Conservation (phyloP, 306 rosid species). For the Begonia masoniana region DNA sequence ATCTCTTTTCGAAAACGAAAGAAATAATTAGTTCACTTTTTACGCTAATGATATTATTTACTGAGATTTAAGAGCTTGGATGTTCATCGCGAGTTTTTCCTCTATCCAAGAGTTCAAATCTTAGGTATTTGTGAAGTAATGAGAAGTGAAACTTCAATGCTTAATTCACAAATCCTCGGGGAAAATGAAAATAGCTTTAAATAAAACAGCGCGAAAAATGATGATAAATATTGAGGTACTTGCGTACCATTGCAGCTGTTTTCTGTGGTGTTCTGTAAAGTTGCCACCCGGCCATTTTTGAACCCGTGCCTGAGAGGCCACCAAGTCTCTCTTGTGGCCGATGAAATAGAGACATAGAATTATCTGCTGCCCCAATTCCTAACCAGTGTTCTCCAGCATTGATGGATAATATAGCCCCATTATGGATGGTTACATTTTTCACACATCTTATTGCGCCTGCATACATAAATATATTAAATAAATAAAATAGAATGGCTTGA, state of each 20-base stretch:
- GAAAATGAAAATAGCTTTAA: no score
- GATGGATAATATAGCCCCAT: conserved; percentile 69
- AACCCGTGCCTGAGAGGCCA: conserved; percentile 58
- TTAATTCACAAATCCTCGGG: no score
- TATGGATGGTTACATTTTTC: conserved; percentile 83
- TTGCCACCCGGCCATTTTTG: conserved; percentile 93
- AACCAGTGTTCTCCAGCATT: conserved; percentile 97
- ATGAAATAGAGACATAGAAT: conserved; percentile 86
- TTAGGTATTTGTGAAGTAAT: no score
- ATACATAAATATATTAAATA: conserved; percentile 2
- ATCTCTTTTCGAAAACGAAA: no score
- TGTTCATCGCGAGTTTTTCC: no score
- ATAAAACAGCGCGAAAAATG: background rate
- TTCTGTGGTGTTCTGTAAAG: conserved; percentile 93
- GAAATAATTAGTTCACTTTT: no score
- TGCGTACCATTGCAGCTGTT: conserved; percentile 76
- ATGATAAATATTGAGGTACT: conserved; percentile 2
- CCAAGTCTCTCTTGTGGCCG: conserved; percentile 99
- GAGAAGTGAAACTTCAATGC: no score
- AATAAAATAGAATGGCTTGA: no score
- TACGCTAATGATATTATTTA: no score
- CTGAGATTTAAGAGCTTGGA: no score
- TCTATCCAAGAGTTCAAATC: no score
- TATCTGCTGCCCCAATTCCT: conserved; percentile 98
- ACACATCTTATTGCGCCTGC: conserved; percentile 85